Evolutionary conservation across 2,329 filamentous ascomycete species (phyloP), one percentile per base, ranked within the genome.

Genomic region (Ustilaginoidea virens): DNA sequence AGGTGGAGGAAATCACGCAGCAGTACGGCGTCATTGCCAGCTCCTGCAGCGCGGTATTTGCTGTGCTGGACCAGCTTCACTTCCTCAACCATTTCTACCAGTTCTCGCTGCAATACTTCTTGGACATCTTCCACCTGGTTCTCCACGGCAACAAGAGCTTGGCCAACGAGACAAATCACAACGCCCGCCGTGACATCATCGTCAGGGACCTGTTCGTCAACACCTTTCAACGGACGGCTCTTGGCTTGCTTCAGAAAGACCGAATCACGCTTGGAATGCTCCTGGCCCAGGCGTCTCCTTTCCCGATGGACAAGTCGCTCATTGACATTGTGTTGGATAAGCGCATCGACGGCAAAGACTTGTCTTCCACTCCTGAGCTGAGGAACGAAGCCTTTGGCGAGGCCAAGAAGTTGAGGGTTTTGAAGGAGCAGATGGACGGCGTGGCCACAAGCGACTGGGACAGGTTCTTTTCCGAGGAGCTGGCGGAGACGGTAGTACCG

Each of bases 81-180:
- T 92, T 94, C 49, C 76, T 98, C 51, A 94, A 98, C 53, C 90
- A 96, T 62, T 96, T 96, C 58, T 98, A 98, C 55, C 92, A 96
- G 51, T 98, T 98, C 65, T 98, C 90, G 21, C 67, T 98, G 34
- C 86, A 94, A 53, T 98, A 93, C 58, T 98, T 98, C 58, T 70
- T 93, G 31, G 81, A 94, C 50, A 98, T 98, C 42, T 98, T 98
- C 69, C 81, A 92, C 49, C 74, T 79, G 5, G 90, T 98, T 6
- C 66, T 98, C 22, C 79, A 79, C 41, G 69, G 73, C 33, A 92
- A 92, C 53, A 75, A 77, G 45, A 74, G 73, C 34, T 63, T 90
- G 29, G 67, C 69, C 13, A 66, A 62, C 34, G 74, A 79, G 51
- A 75, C 69, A 18, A 77, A 90, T 38, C 72, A 92, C 55, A 74